A percentile compares a stretch with the other conserved stretches of the same genome.
phyloP scores from a whole-genome alignment of 1,139 yeast species.

The Sugiyamaella neomexicana region DNA sequence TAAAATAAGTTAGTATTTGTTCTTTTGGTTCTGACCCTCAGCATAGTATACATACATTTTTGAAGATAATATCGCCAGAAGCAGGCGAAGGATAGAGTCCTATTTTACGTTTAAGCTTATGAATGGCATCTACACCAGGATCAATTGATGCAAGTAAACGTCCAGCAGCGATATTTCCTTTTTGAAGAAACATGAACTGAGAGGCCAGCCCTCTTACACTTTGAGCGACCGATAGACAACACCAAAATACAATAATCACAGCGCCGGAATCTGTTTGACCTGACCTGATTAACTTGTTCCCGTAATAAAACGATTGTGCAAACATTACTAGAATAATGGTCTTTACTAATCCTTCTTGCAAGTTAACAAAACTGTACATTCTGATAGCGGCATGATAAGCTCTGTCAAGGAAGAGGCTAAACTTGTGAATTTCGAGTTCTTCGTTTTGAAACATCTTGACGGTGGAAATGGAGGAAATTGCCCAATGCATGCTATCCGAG shows the following conservation, averaged over 20 bases:
- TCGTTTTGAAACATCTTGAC: conserved; percentile 66
- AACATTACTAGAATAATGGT: conserved; percentile 67
- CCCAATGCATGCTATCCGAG: conserved; percentile 69
- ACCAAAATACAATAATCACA: conserved; percentile 78
- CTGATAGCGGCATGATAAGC: conserved; percentile 53
- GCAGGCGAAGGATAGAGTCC: conserved; percentile 15
- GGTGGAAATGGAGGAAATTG: conserved; percentile 57
- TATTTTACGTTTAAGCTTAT: conserved; percentile 18
- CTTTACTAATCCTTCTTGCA: conserved; percentile 60
- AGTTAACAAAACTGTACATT: conserved; percentile 51
- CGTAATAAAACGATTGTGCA: conserved; percentile 92
- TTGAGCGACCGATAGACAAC: conserved; percentile 71
- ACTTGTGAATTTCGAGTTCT: conserved; percentile 49
- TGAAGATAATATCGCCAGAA: conserved; percentile 8
- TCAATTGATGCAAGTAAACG: conserved; percentile 18
- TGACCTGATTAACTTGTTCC: conserved; percentile 59
- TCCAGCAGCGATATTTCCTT: conserved; percentile 32
- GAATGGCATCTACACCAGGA: conserved; percentile 6
- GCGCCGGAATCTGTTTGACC: conserved; percentile 56
- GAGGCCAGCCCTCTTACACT: conserved; percentile 42
- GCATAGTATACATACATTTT: conserved; percentile 45
- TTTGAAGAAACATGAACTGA: conserved; percentile 31
- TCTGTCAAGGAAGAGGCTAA: conserved; percentile 43
- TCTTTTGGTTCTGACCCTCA: neutral
- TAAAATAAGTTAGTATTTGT: conserved; percentile 3